These are phyloP conservation scores for Neofusicoccum ribis DNA, from an alignment of 2,329 filamentous ascomycete genomes.

Conservation along the genomic window DNA sequence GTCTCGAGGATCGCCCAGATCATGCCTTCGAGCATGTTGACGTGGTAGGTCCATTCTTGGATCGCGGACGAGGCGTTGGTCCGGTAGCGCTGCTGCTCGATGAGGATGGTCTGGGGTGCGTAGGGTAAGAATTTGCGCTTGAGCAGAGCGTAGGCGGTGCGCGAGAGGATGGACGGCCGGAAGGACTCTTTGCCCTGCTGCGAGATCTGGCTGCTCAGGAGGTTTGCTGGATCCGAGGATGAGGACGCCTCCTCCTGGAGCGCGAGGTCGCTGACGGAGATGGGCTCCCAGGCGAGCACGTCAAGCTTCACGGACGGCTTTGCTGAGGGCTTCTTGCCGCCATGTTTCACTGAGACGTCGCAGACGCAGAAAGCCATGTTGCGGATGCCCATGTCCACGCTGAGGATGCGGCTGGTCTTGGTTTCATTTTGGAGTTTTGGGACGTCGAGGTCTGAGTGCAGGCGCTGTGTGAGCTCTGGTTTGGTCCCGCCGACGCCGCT, in stretches of 20 bases:
- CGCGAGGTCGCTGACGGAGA: conserved; percentile 11
- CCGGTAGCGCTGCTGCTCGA: conserved; percentile 66
- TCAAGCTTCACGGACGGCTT: not conserved
- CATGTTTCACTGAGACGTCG: conserved; percentile 28
- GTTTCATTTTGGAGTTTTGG: conserved; percentile 1
- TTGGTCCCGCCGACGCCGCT: conserved; percentile 63
- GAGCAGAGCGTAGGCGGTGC: conserved; percentile 57
- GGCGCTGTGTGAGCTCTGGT: conserved; percentile 51
- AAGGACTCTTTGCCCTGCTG: conserved; percentile 45
- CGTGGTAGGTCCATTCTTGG: conserved; percentile 78
- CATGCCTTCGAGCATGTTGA: conserved; percentile 82
- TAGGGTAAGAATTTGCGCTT: conserved; percentile 51
- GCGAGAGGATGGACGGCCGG: conserved; percentile 55
- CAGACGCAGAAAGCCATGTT: conserved; percentile 76
- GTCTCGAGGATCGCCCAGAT: conserved; percentile 69
- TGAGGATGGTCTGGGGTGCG: conserved; percentile 68
- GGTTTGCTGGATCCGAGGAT: not conserved
- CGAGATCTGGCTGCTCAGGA: not conserved
- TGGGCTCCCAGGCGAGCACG: conserved; percentile 16
- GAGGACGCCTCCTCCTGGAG: not conserved
- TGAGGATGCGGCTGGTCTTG: conserved; percentile 58
- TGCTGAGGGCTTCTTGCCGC: not conserved
- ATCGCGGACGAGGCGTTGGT: conserved; percentile 65
- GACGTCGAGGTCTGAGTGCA: conserved; percentile 43
- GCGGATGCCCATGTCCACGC: conserved; percentile 81